Conservation (phyloP, 1,139 yeast genomes). For the Geotrichum siamense region DNA sequence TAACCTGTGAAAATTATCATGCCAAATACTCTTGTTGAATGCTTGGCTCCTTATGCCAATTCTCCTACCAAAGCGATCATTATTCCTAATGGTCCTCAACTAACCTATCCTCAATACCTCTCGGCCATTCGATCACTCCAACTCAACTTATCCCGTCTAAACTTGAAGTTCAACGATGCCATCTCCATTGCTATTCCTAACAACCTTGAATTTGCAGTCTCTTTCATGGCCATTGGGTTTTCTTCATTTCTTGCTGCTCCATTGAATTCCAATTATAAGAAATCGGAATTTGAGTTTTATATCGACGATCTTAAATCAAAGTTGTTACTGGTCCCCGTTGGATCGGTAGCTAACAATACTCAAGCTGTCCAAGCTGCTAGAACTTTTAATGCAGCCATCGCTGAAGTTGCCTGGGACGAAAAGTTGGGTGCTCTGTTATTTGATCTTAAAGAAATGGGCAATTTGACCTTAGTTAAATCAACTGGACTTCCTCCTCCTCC, state of each 20-base stretch:
- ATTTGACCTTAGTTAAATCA: slow-evolving; percentile 15
- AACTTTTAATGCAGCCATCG: slow-evolving; percentile 41
- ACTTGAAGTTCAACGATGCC: slow-evolving; percentile 38
- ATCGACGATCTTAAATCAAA: slow-evolving; percentile 50
- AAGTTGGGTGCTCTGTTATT: slow-evolving; percentile 23
- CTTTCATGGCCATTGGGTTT: slow-evolving; percentile 49
- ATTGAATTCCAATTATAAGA: slow-evolving; percentile 52
- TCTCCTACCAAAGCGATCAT: slow-evolving; percentile 23
- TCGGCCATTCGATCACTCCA: slow-evolving; percentile 27
- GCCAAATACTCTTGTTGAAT: slow-evolving; percentile 23
- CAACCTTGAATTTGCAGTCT: slow-evolving; percentile 47
- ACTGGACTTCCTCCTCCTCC: slow-evolving; percentile 37
- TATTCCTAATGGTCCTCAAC: slow-evolving; percentile 31
- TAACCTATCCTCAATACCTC: slow-evolving; percentile 28
- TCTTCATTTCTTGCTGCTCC: slow-evolving; percentile 57
- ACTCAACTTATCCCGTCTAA: slow-evolving; percentile 28
- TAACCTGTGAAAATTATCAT: slow-evolving; percentile 1
- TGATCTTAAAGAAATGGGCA: slow-evolving; percentile 25
- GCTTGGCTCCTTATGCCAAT: slow-evolving; percentile 17
- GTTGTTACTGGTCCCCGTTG: slow-evolving; percentile 50
- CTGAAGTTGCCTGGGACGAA: slow-evolving; percentile 45
- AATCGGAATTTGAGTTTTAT: slow-evolving; percentile 54
- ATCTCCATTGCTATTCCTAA: slow-evolving; percentile 56
- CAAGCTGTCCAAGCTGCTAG: slow-evolving; percentile 48
- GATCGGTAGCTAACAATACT: slow-evolving; percentile 35